Conservation (phyloP, 2,329 filamentous ascomycete genomes). For the Sphaerostilbella broomeana region DNA sequence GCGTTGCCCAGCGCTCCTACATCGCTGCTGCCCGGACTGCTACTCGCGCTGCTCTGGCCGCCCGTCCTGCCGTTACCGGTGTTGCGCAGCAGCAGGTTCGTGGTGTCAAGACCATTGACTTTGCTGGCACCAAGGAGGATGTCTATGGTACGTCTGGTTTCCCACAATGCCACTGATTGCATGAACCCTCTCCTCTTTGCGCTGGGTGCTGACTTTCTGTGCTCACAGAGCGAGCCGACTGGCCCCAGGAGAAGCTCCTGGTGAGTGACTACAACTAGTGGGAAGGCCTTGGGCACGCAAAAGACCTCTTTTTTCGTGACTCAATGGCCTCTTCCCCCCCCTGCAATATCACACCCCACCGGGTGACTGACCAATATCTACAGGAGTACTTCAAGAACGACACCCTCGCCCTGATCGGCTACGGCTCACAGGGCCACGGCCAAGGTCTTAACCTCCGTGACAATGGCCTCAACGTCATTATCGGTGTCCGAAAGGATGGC, state of each 20-base stretch:
- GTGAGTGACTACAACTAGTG: conserved; percentile 59
- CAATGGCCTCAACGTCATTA: conserved; percentile 98
- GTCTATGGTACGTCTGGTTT: conserved; percentile 66
- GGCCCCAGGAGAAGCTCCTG: conserved; percentile 96
- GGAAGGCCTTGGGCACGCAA: no score
- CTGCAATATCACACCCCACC: no score
- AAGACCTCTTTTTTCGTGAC: no score
- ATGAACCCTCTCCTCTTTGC: conserved; percentile 9
- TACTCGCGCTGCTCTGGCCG: conserved; percentile 47
- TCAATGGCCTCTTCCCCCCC: no score
- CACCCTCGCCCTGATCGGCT: conserved; percentile 97
- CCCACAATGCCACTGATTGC: conserved; percentile 12
- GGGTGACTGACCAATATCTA: conserved; percentile 31
- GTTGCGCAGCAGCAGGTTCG: conserved; percentile 63
- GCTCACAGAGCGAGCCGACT: conserved; percentile 82
- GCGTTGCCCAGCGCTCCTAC: conserved; percentile 56
- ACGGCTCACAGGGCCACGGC: conserved; percentile 95
- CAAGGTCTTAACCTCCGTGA: conserved; percentile 99
- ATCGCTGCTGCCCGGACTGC: conserved; percentile 53
- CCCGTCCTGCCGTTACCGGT: conserved; percentile 44
- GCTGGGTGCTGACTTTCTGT: neutral
- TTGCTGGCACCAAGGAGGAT: conserved; percentile 88
- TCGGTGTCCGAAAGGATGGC: conserved; percentile 97
- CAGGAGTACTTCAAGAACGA: conserved; percentile 99
- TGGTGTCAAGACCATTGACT: conserved; percentile 98